Evolutionary conservation across 345 rosid species (phyloP).

Genomic region (Mallotus nudiflorus): DNA sequence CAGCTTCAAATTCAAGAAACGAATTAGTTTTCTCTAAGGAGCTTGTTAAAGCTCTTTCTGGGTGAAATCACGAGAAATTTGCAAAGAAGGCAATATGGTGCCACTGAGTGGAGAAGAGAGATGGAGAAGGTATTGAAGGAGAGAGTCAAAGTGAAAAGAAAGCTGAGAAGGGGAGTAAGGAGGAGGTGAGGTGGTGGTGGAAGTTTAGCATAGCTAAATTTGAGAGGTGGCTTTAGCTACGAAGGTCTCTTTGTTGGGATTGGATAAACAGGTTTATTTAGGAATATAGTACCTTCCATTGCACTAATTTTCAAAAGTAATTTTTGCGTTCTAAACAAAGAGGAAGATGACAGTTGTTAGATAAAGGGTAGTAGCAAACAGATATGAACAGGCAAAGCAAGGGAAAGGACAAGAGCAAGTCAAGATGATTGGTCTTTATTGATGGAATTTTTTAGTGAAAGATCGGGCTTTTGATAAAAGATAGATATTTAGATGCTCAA

Average conservation of each 20-base stretch:
- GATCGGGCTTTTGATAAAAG: no score
- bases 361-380: no score
- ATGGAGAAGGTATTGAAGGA: slow-evolving; percentile 74
- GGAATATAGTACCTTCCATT: slow-evolving; percentile 75
- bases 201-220: slow-evolving; percentile 62
- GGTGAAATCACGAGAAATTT: slow-evolving; percentile 30
- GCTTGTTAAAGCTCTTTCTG: slow-evolving; percentile 30
- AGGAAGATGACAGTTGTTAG: no score
- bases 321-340: not conserved
- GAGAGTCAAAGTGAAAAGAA: slow-evolving; percentile 61
- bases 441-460: no score
- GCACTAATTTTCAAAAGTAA: not conserved
- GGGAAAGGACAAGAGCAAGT: no score
- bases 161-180: slow-evolving; percentile 40
- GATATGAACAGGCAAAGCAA: no score
- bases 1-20: slow-evolving; percentile 26
- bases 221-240: slow-evolving; percentile 39
- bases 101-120: slow-evolving; percentile 51
- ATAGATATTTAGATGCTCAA: no score
- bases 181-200: slow-evolving; percentile 54
- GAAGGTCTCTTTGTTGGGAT: slow-evolving; percentile 42
- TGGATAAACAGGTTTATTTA: slow-evolving; percentile 57
- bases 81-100: slow-evolving; percentile 46
- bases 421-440: no score
- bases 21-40: slow-evolving; percentile 32